Conservation (phyloP, 345 rosid genomes). For the Populus alba region DNA sequence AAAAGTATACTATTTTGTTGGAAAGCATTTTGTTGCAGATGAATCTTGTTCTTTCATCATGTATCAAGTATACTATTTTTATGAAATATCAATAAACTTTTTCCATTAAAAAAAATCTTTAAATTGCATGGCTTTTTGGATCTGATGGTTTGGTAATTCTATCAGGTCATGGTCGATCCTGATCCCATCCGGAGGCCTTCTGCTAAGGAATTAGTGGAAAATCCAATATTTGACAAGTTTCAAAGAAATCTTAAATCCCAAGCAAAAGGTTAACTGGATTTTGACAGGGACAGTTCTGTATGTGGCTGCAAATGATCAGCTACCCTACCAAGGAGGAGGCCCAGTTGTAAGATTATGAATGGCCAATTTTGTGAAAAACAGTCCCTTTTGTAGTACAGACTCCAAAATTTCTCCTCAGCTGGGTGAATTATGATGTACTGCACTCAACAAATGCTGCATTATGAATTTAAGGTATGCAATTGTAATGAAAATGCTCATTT, state of each 20-base stretch:
- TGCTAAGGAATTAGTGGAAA: conserved; percentile 58
- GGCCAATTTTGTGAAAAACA: conserved; percentile 10
- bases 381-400: neutral
- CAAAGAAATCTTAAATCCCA: conserved; percentile 21
- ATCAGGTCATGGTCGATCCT: conserved; percentile 79
- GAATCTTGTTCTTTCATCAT: neutral
- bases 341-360: neutral
- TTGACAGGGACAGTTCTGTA: neutral
- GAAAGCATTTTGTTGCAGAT: neutral
- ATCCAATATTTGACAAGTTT: conserved; percentile 59
- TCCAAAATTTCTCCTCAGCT: neutral
- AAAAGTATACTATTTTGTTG: neutral
- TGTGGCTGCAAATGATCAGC: neutral
- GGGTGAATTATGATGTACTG: neutral
- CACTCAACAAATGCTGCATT: neutral
- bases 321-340: neutral
- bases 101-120: neutral
- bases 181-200: conserved; percentile 73
- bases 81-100: neutral
- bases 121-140: conserved; percentile 2
- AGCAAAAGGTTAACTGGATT: neutral
- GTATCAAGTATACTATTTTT: neutral
- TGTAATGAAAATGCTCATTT: neutral
- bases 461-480: neutral
- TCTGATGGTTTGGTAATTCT: conserved; percentile 21